These are phyloP conservation scores for Penicillium sp. DNA, from an alignment of 2,329 filamentous ascomycete genomes.

Conservation along the genomic window DNA sequence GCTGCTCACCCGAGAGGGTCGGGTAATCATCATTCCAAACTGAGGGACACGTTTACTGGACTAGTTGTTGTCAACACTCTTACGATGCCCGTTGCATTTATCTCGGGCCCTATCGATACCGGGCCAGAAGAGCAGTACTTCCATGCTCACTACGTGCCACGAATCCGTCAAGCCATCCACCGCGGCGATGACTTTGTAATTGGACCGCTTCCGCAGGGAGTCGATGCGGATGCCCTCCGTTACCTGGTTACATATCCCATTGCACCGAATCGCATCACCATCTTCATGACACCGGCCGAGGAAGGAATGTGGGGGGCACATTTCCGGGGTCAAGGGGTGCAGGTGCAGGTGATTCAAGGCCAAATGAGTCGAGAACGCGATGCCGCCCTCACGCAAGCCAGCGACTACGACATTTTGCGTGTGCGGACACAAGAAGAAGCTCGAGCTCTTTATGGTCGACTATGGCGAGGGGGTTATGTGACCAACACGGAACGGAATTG, in stretches of 20 bases:
- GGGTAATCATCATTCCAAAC: no score
- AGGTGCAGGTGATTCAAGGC: slow-evolving; percentile 17
- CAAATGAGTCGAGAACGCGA: slow-evolving; percentile 27
- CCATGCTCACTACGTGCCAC: slow-evolving; percentile 25
- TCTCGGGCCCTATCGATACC: slow-evolving; percentile 32
- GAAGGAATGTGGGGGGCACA: slow-evolving; percentile 13
- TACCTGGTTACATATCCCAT: slow-evolving; percentile 25
- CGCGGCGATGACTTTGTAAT: slow-evolving; percentile 22
- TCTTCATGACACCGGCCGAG: slow-evolving; percentile 24
- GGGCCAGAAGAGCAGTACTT: slow-evolving; percentile 26
- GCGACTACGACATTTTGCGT: slow-evolving; percentile 34
- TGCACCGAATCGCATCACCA: slow-evolving; percentile 18
- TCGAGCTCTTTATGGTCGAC: slow-evolving; percentile 23
- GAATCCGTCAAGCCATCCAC: slow-evolving; percentile 17
- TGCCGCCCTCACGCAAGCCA: slow-evolving; percentile 29
- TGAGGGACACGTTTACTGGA: no score
- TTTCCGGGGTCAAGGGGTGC: slow-evolving; percentile 14
- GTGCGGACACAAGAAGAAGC: slow-evolving; percentile 26
- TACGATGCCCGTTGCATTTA: slow-evolving; percentile 20
- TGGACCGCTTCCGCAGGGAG: slow-evolving; percentile 18
- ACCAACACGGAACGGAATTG: slow-evolving; percentile 37
- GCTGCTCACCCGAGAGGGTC: no score
- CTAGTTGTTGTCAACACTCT: no score
- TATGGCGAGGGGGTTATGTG: slow-evolving; percentile 23
- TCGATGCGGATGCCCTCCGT: slow-evolving; percentile 25